These are phyloP conservation scores for Vitis amurensis DNA, from an alignment of 164 flowering plant species.

Conservation along the genomic window DNA sequence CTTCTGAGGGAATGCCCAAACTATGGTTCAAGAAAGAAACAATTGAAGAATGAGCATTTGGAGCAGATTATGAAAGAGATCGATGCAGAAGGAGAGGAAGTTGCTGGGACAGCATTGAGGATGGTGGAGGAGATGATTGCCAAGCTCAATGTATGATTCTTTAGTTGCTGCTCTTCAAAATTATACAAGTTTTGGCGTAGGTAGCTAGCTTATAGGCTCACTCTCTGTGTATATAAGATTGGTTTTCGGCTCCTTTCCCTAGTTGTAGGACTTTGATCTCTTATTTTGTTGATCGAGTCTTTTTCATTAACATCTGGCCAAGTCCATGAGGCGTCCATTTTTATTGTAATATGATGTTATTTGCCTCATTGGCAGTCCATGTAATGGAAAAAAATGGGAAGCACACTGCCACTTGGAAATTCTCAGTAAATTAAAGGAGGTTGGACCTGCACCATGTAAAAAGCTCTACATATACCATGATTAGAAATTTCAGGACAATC, in stretches of 20 bases:
- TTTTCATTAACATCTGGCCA: background rate
- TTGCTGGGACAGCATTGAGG: slow-evolving; percentile 28
- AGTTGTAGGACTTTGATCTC: too few species aligned
- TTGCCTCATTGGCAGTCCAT: too few species aligned
- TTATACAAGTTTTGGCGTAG: background rate
- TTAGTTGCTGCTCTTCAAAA: background rate
- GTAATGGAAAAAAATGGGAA: too few species aligned
- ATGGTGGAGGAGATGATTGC: slow-evolving; percentile 63
- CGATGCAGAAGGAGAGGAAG: slow-evolving; percentile 37
- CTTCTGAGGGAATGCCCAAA: slow-evolving; percentile 42
- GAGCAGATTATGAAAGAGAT: slow-evolving; percentile 53
- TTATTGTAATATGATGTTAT: too few species aligned
- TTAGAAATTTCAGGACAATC: too few species aligned
- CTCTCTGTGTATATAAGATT: slow-evolving; percentile 5
- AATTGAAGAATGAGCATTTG: slow-evolving; percentile 22
- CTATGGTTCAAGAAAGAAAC: slow-evolving; percentile 14
- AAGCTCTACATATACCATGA: too few species aligned
- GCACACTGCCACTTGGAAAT: too few species aligned
- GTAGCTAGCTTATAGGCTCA: background rate
- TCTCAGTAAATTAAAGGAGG: too few species aligned
- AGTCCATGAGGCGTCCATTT: background rate
- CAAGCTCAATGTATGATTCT: slow-evolving; percentile 28
- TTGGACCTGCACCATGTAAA: too few species aligned
- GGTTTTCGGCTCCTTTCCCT: background rate
- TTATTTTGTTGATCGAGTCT: too few species aligned